phyloP scores from a whole-genome alignment of 257 asterid genomes.

The Solanum boliviense region DNA sequence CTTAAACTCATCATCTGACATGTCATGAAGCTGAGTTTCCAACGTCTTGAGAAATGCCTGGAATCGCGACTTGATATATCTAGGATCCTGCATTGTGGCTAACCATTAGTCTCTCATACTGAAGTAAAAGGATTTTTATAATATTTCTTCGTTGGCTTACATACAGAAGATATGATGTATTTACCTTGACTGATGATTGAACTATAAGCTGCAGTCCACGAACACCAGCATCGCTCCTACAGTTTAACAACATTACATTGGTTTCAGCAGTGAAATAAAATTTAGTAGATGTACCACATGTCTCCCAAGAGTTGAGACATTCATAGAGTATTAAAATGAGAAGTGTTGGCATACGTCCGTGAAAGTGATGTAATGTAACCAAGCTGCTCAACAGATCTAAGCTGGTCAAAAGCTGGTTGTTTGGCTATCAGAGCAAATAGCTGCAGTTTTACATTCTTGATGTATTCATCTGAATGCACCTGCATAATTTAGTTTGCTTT shows the following conservation, averaged over 20 bases:
- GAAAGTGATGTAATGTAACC: constrained; percentile 84
- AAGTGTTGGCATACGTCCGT: constrained; percentile 47
- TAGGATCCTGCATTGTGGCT: constrained; percentile 60
- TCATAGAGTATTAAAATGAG: background rate
- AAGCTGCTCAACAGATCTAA: constrained; percentile 98
- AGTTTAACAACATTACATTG: background rate
- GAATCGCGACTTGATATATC: constrained; percentile 76
- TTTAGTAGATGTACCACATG: background rate
- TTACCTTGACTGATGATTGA: constrained; percentile 86
- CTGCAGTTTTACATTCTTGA: constrained; percentile 68
- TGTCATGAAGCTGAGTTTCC: constrained; percentile 69
- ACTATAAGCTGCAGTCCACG: constrained; percentile 85
- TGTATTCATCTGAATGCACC: constrained; percentile 89
- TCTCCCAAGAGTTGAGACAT: background rate
- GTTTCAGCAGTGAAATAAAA: background rate
- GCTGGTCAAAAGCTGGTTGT: constrained; percentile 96
- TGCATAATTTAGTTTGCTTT: constrained; percentile 10
- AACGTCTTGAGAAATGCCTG: constrained; percentile 73
- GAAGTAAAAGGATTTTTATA: background rate
- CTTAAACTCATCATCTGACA: constrained; percentile 80
- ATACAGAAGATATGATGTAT: background rate
- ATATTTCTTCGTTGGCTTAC: background rate
- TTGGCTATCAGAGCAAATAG: constrained; percentile 79
- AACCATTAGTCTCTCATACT: background rate
- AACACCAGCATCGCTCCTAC: constrained; percentile 79